Evolutionary conservation across 2,329 filamentous ascomycete species (phyloP).

Genomic region (Sordariomycetes sp.): DNA sequence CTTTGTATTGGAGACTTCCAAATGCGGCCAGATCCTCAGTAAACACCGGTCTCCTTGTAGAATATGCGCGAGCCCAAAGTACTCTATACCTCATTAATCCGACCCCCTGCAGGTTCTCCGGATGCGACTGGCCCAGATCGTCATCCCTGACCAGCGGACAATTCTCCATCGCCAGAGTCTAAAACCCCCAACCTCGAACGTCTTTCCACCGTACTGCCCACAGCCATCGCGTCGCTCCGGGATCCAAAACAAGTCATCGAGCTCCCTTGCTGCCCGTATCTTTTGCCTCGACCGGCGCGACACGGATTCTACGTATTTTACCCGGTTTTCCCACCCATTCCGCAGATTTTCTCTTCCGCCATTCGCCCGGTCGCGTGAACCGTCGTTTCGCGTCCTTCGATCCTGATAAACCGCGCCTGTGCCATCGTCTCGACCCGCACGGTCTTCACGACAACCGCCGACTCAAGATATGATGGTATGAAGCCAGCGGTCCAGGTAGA

Average conservation of each 20-base stretch:
- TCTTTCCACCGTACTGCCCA: not conserved
- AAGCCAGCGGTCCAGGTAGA: slow-evolving; percentile 40
- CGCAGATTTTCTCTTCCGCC: slow-evolving; percentile 6
- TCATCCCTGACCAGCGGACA: slow-evolving; percentile 10
- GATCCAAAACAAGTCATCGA: slow-evolving; percentile 3
- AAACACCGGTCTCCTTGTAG: not conserved
- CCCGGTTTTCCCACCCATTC: not conserved
- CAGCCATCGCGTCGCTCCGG: slow-evolving; percentile 8
- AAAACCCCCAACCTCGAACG: slow-evolving; percentile 8
- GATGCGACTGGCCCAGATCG: not conserved
- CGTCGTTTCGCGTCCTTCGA: slow-evolving; percentile 7
- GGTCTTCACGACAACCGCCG: slow-evolving; percentile 7
- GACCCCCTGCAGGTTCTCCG: not conserved
- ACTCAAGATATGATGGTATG: slow-evolving; percentile 45
- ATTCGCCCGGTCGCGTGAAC: slow-evolving; percentile 28
- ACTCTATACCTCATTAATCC: not conserved
- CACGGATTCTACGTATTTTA: not conserved
- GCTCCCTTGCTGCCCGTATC: not conserved
- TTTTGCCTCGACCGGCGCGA: not conserved
- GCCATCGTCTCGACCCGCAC: not conserved
- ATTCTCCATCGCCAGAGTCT: slow-evolving; percentile 12
- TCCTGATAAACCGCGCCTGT: not conserved
- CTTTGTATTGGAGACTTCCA: not conserved
- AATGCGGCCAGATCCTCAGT: not conserved
- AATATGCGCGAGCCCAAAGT: not conserved